Evolutionary conservation across 805 yeast species (phyloP).

Genomic region (Kuraishia capsulata): DNA sequence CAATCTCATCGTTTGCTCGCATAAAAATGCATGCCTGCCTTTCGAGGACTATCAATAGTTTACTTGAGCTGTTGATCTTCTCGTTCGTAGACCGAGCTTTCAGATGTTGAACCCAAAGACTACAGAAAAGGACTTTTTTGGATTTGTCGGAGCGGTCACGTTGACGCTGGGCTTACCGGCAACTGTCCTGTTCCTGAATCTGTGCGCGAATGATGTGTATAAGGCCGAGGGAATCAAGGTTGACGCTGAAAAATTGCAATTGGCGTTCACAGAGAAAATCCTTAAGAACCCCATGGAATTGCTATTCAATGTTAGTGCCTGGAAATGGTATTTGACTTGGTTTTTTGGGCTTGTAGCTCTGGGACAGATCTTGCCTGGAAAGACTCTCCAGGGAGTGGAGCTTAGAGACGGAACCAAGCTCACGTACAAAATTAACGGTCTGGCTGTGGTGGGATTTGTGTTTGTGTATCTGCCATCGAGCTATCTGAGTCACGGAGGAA

Average conservation of each 20-base stretch:
- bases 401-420: conserved; percentile 71
- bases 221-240: conserved; percentile 38
- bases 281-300: conserved; percentile 12
- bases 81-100: no score
- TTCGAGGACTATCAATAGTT: no score
- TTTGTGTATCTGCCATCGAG: conserved; percentile 39
- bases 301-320: conserved; percentile 35
- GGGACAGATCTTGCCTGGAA: conserved; percentile 70
- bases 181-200: conserved; percentile 48
- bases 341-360: conserved; percentile 52
- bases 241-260: conserved; percentile 25
- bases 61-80: no score
- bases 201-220: conserved; percentile 53
- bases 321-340: conserved; percentile 70
- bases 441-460: conserved; percentile 35
- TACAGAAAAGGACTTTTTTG: conserved; percentile 64
- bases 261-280: conserved; percentile 6
- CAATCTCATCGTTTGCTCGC: no score
- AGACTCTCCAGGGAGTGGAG: conserved; percentile 48
- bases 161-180: conserved; percentile 63
- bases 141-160: conserved; percentile 62
- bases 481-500: conserved; percentile 37
- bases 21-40: no score
- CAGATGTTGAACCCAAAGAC: conserved; percentile 62
- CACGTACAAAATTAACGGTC: conserved; percentile 77